Evolutionary conservation across 2,329 filamentous ascomycete genomes (phyloP), one percentile per base, ranked within the genome.

Genomic region (Sporothrix protearum): DNA sequence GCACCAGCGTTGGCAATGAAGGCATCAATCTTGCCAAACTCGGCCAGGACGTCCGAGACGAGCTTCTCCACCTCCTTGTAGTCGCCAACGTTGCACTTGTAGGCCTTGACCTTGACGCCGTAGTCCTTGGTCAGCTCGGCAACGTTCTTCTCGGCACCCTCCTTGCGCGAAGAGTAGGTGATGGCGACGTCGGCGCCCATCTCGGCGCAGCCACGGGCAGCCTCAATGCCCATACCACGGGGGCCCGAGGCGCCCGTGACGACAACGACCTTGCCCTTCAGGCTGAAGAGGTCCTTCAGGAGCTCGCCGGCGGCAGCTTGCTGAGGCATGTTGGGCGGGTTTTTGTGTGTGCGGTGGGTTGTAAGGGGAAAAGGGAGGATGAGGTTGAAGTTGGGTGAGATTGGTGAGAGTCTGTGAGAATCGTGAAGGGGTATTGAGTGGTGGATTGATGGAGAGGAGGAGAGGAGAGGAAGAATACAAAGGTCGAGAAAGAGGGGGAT

Each of bases 1-100:
- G 88, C 87, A 71, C 91, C 91, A 25, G 91, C 90, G 80, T 96
- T 95, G 76, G 92, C 92, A 59, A 94, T 87, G 76, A 95, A 93
- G 75, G 93, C 84, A 76, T 94, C 92, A 9, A 95, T 86, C 5
- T 91, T 87, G 72, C 89, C 89, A 81, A 94, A 91, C 19, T 94
- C 91, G 72, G 82, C 78, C 57, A 89, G 81, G 73, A 87, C 85
- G 8, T 82, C 79, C 73, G 85, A 80, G 53, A 91, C 82, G 10
- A 85, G 83, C 19, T 80, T 77, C 47, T 85, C 80, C 12, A 89
- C 85, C 4, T 83, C 81, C 25, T 86, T 83, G 75, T 82, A 84
- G 2, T 83, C 82, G 39, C 83, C 85, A 9, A 91, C 84, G 75
- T 91, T 85, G 73, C 91, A 87, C 77, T 87, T 84, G 80, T 89